Conservation (phyloP, 306 rosid species). For the Begonia peltatifolia region DNA sequence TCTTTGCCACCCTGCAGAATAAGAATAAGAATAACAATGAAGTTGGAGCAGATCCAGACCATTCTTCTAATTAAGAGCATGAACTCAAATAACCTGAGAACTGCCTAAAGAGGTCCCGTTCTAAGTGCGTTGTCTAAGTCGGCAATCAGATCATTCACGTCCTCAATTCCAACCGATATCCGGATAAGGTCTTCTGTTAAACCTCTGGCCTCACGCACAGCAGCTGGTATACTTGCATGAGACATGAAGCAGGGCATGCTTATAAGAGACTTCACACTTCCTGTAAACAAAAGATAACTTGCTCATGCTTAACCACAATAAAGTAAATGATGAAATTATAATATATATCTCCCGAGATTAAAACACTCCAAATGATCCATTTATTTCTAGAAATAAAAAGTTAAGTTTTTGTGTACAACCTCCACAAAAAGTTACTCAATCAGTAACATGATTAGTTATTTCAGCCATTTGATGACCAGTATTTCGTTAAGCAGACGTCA, state of each 20-base stretch:
- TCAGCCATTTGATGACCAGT: too few species aligned
- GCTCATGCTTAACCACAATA: not conserved
- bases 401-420: too few species aligned
- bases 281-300: constrained; percentile 20
- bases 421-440: too few species aligned
- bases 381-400: too few species aligned
- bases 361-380: too few species aligned
- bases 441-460: too few species aligned
- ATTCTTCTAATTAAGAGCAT: too few species aligned
- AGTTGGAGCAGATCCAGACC: too few species aligned
- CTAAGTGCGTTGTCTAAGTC: constrained; percentile 52
- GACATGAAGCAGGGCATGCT: constrained; percentile 82
- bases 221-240: constrained; percentile 75
- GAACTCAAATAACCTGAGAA: not conserved
- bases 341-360: too few species aligned
- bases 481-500: too few species aligned
- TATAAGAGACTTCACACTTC: constrained; percentile 86
- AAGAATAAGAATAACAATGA: too few species aligned
- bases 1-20: not conserved
- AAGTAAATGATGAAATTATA: not conserved
- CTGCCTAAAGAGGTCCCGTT: constrained; percentile 40
- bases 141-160: constrained; percentile 59
- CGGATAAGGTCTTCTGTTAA: constrained; percentile 74
- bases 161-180: constrained; percentile 80
- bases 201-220: constrained; percentile 71